These are phyloP conservation scores for Pestalotiopsis sp. DNA, from an alignment of 2,329 filamentous ascomycete species.

Conservation along the genomic window DNA sequence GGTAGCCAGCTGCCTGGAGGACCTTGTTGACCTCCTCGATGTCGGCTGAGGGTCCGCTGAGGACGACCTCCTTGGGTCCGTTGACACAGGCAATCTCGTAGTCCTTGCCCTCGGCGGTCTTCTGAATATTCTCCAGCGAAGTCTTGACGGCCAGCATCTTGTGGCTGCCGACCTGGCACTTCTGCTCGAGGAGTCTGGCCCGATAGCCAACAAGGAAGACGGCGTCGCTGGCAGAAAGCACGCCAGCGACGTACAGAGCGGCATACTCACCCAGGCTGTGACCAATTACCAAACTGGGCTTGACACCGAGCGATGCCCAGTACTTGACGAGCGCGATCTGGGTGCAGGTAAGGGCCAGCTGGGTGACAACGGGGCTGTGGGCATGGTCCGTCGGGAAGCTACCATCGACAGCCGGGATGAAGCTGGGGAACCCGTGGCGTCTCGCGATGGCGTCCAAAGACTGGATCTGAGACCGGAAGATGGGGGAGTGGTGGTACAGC, in stretches of 20 bases:
- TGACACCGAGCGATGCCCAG: constrained; percentile 40
- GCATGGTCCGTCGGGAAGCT: constrained; percentile 41
- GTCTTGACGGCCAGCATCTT: constrained; percentile 63
- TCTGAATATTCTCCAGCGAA: constrained; percentile 40
- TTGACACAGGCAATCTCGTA: constrained; percentile 64
- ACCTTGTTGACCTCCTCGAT: constrained; percentile 50
- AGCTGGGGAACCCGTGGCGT: constrained; percentile 38
- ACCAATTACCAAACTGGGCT: constrained; percentile 43
- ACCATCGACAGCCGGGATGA: constrained; percentile 47
- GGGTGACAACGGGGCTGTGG: constrained; percentile 31
- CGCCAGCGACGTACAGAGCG: constrained; percentile 60
- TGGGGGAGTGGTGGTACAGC: constrained; percentile 33
- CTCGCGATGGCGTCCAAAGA: constrained; percentile 33
- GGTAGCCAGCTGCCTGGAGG: constrained; percentile 39
- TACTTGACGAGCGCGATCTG: constrained; percentile 40
- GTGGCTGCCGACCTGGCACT: constrained; percentile 58
- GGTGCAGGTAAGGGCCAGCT: constrained; percentile 35
- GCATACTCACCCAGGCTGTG: constrained; percentile 65
- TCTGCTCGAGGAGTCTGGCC: constrained; percentile 55
- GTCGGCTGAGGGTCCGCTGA: constrained; percentile 54
- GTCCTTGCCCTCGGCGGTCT: constrained; percentile 27
- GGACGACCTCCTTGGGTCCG: constrained; percentile 61
- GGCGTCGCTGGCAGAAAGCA: constrained; percentile 62
- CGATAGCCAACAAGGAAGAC: constrained; percentile 61
- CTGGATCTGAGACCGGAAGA: constrained; percentile 37